Evolutionary conservation across 2,329 filamentous ascomycete genomes (phyloP), one percentile per base, ranked within the genome.

Genomic region (Fusarium praegraminearum): DNA sequence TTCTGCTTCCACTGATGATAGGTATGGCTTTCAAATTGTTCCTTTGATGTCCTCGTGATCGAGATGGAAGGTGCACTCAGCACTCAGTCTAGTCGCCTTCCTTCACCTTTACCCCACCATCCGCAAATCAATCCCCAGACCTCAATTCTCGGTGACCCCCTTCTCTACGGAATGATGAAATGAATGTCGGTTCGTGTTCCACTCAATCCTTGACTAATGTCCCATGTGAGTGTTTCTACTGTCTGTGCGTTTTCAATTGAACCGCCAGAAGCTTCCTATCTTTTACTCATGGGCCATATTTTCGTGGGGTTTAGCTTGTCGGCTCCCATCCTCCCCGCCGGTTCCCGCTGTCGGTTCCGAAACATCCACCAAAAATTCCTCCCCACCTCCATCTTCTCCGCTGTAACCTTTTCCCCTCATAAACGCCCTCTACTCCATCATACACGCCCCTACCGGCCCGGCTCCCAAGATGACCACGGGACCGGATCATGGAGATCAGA

Each of bases 381-480:
- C 33, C 32, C 49, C 47, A 28, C 33, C 33, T 51, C 49, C 24
- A 28, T 35, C 24, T 45, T 64, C 26, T 15, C 44, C 59, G 24
- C 46, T 45, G 12, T 24, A 49, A n/a, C 16, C 26, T 33, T 13
- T 28, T 35, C 40, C 58, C 40, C 45, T 61, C 65, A 69, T 57
- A 57, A 51, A 71, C 63, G 32, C 65, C 68, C 41, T 47, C 40
- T 35, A 18, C 44, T 30, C 51, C 46, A 59, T 64, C 67, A 65
- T 59, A 65, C 50, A 65, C 64, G 36, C 65, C 59, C 64, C 50
- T 45, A 16, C 68, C 68, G 68, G 68, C 45, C 68, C 68, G 68
- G 68, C 65, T 69, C 53, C 40, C 26, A 65, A 44, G 57, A 69
- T 69, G 60, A 57, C 40, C 49, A 50, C 54, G 32, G 60, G 49